Conservation (phyloP, 2,329 filamentous ascomycete genomes). For the Claviceps africana region DNA sequence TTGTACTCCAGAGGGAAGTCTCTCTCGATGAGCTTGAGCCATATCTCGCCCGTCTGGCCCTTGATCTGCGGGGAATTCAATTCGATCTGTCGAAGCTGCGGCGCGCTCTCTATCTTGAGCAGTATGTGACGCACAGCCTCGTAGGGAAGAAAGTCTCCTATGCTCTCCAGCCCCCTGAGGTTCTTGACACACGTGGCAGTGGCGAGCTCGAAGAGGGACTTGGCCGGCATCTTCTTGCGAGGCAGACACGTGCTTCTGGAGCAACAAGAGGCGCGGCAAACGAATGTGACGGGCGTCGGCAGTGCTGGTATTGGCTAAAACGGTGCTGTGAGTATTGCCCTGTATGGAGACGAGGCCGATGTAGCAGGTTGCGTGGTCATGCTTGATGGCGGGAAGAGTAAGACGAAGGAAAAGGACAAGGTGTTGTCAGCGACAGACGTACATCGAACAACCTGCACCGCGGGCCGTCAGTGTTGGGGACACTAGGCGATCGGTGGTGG, state of each 20-base stretch:
- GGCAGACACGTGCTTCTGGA: background rate
- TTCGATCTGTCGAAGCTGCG: slow-evolving; percentile 65
- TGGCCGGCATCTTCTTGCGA: slow-evolving; percentile 24
- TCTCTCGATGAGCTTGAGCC: slow-evolving; percentile 63
- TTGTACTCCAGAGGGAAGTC: slow-evolving; percentile 56
- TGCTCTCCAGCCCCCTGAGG: slow-evolving; percentile 44
- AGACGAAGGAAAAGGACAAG: background rate
- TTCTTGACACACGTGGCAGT: slow-evolving; percentile 38
- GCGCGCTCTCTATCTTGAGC: slow-evolving; percentile 53
- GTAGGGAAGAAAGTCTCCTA: slow-evolving; percentile 60
- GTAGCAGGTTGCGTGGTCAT: background rate
- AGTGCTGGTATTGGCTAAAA: background rate
- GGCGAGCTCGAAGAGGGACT: slow-evolving; percentile 38
- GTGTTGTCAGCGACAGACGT: background rate
- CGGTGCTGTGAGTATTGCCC: background rate
- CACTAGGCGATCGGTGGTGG: background rate
- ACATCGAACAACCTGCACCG: background rate
- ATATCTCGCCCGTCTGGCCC: slow-evolving; percentile 56
- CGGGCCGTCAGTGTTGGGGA: background rate
- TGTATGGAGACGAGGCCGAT: background rate
- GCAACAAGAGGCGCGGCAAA: background rate
- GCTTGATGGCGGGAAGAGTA: background rate
- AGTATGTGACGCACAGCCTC: slow-evolving; percentile 51
- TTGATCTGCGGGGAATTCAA: slow-evolving; percentile 61
- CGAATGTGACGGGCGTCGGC: no score